Conservation (phyloP, 179 eudicot species). For the Heliamphora pulchella region DNA sequence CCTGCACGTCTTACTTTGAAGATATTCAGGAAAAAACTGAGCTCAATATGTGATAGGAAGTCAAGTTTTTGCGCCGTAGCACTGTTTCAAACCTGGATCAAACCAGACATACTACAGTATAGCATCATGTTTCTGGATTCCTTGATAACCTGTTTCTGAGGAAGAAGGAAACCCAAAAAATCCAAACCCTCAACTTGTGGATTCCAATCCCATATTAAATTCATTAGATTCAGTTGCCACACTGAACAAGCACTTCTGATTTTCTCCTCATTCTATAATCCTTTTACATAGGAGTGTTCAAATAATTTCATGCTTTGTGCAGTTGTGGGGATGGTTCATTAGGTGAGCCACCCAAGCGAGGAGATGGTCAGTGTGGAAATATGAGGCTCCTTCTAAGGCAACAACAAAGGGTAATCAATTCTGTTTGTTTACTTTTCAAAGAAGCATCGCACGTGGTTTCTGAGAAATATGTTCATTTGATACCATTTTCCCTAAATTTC, state of each 20-base stretch:
- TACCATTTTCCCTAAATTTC: slow-evolving; percentile 12
- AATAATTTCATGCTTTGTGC: slow-evolving; percentile 20
- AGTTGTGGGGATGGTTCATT: slow-evolving; percentile 89
- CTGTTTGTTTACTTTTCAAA: not conserved
- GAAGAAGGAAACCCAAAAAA: not conserved
- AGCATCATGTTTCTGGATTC: not conserved
- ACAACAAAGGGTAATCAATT: slow-evolving; percentile 50
- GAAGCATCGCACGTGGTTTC: not conserved
- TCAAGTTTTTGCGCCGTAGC: not conserved
- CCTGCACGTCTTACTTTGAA: not conserved
- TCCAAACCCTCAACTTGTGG: not conserved
- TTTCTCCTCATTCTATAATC: not conserved
- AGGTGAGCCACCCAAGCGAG: slow-evolving; percentile 83
- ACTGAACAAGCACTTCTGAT: not conserved
- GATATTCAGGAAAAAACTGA: not conserved
- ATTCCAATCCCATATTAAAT: not conserved
- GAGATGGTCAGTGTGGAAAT: slow-evolving; percentile 96
- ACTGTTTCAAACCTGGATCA: not conserved
- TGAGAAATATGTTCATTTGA: not conserved
- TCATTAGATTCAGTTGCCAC: not conserved
- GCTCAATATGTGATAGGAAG: not conserved
- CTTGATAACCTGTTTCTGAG: not conserved
- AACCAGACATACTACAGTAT: not conserved
- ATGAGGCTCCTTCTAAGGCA: slow-evolving; percentile 93
- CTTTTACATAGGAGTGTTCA: not conserved